These are phyloP conservation scores for Raphanus sativus DNA, from an alignment of 345 rosid genomes.

Conservation along the genomic window DNA sequence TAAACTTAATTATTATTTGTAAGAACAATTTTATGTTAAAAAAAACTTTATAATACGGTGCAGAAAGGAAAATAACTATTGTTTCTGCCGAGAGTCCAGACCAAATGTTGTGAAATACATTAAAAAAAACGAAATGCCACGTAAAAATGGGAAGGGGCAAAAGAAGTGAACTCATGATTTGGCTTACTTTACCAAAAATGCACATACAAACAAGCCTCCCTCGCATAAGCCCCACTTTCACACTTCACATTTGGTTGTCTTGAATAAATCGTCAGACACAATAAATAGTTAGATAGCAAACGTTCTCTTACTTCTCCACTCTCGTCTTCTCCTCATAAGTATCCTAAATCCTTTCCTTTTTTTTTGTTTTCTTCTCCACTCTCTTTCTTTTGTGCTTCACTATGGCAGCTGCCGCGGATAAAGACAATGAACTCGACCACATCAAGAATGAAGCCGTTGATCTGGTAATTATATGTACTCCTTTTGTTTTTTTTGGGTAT, in stretches of 20 bases:
- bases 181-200: not conserved
- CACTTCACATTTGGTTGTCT: not conserved
- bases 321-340: slow-evolving; percentile 4
- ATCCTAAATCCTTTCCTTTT: not conserved
- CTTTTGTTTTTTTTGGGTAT: not conserved
- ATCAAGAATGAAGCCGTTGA: slow-evolving; percentile 75
- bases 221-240: slow-evolving; percentile 10
- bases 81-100: not conserved
- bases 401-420: slow-evolving; percentile 33
- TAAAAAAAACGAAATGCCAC: not conserved
- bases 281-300: slow-evolving; percentile 1
- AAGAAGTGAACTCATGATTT: slow-evolving; percentile 20
- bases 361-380: not conserved
- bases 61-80: not conserved
- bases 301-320: not conserved
- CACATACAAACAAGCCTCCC: slow-evolving; percentile 1
- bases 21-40: too few species aligned
- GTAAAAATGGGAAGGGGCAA: not conserved
- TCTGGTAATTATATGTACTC: slow-evolving; percentile 42
- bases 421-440: slow-evolving; percentile 57
- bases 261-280: not conserved
- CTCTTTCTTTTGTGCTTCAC: not conserved
- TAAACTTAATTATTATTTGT: not conserved
- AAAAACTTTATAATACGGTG: not conserved
- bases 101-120: not conserved